These are phyloP conservation scores for Aspergillus neoniger DNA, from an alignment of 2,329 filamentous ascomycete species.

Conservation along the genomic window DNA sequence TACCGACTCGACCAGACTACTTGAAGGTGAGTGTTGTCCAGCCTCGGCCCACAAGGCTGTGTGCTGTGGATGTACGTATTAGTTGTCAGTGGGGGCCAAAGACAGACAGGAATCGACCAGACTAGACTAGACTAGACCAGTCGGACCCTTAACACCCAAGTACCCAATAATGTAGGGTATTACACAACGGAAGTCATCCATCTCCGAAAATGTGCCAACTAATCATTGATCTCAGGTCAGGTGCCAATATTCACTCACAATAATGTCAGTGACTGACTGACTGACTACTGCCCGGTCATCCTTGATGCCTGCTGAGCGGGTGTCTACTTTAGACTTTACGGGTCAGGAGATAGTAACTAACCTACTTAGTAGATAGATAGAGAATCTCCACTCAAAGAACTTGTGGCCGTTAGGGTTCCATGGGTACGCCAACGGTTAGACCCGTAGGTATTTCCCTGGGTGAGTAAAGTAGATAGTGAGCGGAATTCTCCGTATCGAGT, in stretches of 20 bases:
- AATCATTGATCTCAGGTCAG: neutral
- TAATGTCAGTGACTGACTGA: too few relatives aligned
- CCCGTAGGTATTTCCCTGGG: conserved; percentile 2
- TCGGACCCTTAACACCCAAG: too few relatives aligned
- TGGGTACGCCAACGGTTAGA: conserved; percentile 3
- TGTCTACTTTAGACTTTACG: neutral
- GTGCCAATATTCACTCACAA: neutral
- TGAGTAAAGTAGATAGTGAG: neutral
- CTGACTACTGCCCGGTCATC: neutral
- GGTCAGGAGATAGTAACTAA: neutral
- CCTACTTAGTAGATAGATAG: neutral
- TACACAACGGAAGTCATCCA: neutral
- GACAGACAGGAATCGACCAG: neutral
- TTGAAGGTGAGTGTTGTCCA: neutral
- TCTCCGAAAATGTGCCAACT: neutral
- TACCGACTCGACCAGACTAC: too few relatives aligned
- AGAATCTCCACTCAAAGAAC: neutral
- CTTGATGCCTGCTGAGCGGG: neutral
- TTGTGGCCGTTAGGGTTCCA: neutral
- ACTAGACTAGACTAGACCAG: too few relatives aligned
- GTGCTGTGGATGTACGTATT: neutral
- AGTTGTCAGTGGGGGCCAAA: neutral
- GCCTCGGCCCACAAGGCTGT: conserved; percentile 2
- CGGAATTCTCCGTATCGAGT: too few relatives aligned
- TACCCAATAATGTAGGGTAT: neutral